phyloP scores from a whole-genome alignment of 148 eudicot species.

The Chenopodium berlandieri region DNA sequence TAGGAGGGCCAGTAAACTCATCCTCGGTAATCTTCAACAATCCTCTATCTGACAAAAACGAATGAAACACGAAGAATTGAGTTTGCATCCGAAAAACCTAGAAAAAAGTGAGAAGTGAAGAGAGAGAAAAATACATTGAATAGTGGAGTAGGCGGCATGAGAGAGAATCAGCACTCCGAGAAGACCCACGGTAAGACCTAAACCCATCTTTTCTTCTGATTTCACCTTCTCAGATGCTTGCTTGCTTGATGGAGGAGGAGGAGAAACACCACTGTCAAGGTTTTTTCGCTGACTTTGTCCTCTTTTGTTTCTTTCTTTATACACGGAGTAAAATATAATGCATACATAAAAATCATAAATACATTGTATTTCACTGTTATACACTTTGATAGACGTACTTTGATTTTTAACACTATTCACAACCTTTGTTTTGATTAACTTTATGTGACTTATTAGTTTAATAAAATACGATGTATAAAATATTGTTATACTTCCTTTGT shows the following conservation, averaged over 20 bases:
- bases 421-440: too few relatives aligned
- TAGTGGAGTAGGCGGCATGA: constrained; percentile 81
- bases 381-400: too few relatives aligned
- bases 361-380: too few relatives aligned
- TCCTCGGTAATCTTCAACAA: constrained; percentile 84
- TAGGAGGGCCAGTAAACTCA: constrained; percentile 73
- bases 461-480: too few relatives aligned
- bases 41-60: constrained; percentile 58
- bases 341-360: too few relatives aligned
- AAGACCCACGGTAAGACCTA: constrained; percentile 58
- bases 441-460: too few relatives aligned
- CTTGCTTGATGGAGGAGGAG: neutral
- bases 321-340: too few relatives aligned
- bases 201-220: constrained; percentile 36
- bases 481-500: too few relatives aligned
- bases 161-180: constrained; percentile 63
- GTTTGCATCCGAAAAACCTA: neutral
- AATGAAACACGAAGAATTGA: neutral
- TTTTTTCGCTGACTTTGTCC: too few relatives aligned
- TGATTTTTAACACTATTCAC: too few relatives aligned
- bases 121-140: constrained; percentile 47
- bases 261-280: too few relatives aligned
- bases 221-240: neutral
- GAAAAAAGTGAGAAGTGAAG: neutral
- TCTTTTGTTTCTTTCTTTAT: too few relatives aligned